Evolutionary conservation across 2,329 filamentous ascomycete genomes (phyloP).

Genomic region (Hymenotorrendiella dingleyae): DNA sequence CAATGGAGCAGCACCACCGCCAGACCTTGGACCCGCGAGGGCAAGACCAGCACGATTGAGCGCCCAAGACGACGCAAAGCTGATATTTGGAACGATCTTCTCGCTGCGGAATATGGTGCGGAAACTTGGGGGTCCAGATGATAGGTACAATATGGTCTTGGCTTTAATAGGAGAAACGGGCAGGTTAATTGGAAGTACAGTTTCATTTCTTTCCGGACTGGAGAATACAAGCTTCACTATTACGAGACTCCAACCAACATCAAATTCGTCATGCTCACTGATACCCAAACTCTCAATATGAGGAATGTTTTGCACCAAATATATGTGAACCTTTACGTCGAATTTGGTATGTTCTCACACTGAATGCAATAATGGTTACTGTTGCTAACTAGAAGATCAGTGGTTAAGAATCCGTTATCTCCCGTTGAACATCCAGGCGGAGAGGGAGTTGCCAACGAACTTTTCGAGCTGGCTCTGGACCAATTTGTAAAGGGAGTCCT

Average conservation of each 20-base stretch:
- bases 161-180: neutral
- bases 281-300: constrained; percentile 83
- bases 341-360: constrained; percentile 63
- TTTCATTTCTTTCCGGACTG: constrained; percentile 90
- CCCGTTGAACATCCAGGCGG: constrained; percentile 65
- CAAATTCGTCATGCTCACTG: constrained; percentile 95
- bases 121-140: constrained; percentile 88
- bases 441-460: constrained; percentile 63
- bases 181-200: constrained; percentile 35
- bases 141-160: constrained; percentile 43
- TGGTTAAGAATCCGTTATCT: constrained; percentile 65
- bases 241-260: constrained; percentile 96
- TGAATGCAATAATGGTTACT: neutral
- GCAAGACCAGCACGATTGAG: constrained; percentile 29
- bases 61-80: constrained; percentile 81
- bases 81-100: constrained; percentile 96
- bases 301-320: constrained; percentile 94
- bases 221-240: constrained; percentile 96
- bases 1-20: constrained; percentile 33
- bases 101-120: constrained; percentile 94
- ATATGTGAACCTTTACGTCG: constrained; percentile 95
- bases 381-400: constrained; percentile 35
- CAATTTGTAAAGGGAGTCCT: constrained; percentile 67
- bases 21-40: constrained; percentile 28
- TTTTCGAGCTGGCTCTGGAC: constrained; percentile 68